Conservation (phyloP, 352 stramenopile species). For the Globisporangium yorkense region DNA sequence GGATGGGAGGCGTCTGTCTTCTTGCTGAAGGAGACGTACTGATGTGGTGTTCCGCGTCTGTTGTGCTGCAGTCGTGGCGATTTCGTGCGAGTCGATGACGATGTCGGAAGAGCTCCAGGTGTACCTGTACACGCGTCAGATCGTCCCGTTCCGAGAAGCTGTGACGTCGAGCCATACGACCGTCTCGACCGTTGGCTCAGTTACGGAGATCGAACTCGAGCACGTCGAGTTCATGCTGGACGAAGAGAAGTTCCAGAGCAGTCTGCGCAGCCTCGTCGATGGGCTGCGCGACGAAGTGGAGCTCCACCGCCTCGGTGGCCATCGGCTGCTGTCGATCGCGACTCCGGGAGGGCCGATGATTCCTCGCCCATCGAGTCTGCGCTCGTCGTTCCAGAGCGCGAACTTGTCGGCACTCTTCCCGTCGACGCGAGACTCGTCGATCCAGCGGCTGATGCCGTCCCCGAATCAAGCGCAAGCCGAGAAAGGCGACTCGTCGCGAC, state of each 20-base stretch:
- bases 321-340: slow-evolving; percentile 13
- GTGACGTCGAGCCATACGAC: slow-evolving; percentile 41
- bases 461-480: background rate
- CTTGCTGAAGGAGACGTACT: background rate
- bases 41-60: slow-evolving; percentile 3
- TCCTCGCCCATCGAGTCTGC: slow-evolving; percentile 7
- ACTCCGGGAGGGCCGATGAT: slow-evolving; percentile 14
- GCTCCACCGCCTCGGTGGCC: slow-evolving; percentile 39
- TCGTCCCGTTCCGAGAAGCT: slow-evolving; percentile 64
- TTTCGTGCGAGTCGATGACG: slow-evolving; percentile 51
- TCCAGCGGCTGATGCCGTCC: slow-evolving; percentile 7
- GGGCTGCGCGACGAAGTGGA: slow-evolving; percentile 74
- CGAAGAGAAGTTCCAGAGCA: slow-evolving; percentile 59
- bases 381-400: slow-evolving; percentile 11
- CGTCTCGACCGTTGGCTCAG: slow-evolving; percentile 11
- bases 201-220: slow-evolving; percentile 14
- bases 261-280: slow-evolving; percentile 62
- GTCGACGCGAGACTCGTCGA: slow-evolving; percentile 5
- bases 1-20: background rate
- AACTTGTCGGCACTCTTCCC: slow-evolving; percentile 12
- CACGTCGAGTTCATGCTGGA: slow-evolving; percentile 50
- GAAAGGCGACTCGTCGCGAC: slow-evolving; percentile 3
- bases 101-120: slow-evolving; percentile 71
- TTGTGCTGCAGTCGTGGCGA: slow-evolving; percentile 40
- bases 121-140: slow-evolving; percentile 74